phyloP scores from a whole-genome alignment of 352 stramenopile genomes.

The Pythium rishiriense region DNA sequence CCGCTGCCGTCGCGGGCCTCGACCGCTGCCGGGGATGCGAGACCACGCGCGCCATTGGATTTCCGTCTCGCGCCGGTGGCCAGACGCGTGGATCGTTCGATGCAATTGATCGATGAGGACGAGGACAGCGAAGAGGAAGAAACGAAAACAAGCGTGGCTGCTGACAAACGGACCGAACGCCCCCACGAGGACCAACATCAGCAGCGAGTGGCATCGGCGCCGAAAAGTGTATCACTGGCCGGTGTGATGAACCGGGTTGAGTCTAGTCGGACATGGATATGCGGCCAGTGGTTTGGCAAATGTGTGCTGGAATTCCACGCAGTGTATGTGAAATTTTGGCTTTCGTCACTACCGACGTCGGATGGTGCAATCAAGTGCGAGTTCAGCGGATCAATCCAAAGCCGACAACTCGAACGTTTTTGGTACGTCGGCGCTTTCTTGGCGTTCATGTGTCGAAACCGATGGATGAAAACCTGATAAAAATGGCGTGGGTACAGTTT shows the following conservation, averaged over 20 bases:
- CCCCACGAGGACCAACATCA: not conserved
- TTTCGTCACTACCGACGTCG: conserved; percentile 6
- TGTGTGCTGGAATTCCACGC: conserved; percentile 27
- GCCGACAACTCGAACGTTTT: conserved; percentile 25
- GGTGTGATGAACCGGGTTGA: conserved; percentile 17
- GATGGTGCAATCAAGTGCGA: conserved; percentile 5
- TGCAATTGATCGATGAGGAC: conserved; percentile 17
- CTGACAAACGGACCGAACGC: not conserved
- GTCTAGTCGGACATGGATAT: conserved; percentile 23
- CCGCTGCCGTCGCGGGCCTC: not conserved
- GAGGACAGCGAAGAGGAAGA: conserved; percentile 23
- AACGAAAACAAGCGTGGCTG: conserved; percentile 1
- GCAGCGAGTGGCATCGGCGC: not conserved
- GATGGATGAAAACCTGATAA: too few relatives aligned
- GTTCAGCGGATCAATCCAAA: conserved; percentile 22
- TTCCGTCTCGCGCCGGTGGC: conserved; percentile 6
- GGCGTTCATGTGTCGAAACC: not conserved
- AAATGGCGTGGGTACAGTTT: conserved; percentile 11
- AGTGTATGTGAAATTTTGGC: conserved; percentile 17
- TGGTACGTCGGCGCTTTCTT: conserved; percentile 7
- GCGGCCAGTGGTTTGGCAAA: conserved; percentile 26
- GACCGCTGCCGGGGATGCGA: not conserved
- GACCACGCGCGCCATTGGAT: conserved; percentile 8
- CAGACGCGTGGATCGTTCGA: not conserved
- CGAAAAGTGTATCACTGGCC: not conserved